Conservation (phyloP, 495 filamentous ascomycete species). For the Elaphomyces granulatus region DNA sequence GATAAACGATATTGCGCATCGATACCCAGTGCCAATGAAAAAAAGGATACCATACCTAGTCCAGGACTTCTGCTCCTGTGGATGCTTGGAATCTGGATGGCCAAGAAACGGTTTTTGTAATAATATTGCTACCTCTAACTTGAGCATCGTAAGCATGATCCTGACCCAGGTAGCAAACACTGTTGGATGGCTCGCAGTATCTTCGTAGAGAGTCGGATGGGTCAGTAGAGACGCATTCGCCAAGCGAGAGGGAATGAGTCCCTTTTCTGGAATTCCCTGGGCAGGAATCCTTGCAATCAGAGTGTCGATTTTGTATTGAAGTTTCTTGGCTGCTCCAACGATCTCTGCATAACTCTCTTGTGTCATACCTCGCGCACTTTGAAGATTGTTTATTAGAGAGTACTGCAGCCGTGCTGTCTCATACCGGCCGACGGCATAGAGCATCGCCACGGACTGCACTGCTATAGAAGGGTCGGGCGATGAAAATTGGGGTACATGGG, state of each 20-base stretch:
- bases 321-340: background rate
- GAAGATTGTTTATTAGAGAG: background rate
- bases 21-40: too few species aligned
- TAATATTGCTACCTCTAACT: constrained; percentile 1
- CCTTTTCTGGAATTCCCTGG: background rate
- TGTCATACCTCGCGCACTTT: background rate
- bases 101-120: constrained; percentile 2
- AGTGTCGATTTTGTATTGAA: constrained; percentile 2
- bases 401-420: constrained; percentile 1
- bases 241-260: constrained; percentile 1
- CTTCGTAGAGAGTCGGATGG: constrained; percentile 2
- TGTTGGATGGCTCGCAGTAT: background rate
- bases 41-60: constrained; percentile 3
- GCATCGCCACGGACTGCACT: constrained; percentile 1
- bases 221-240: background rate
- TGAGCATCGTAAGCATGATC: constrained; percentile 3
- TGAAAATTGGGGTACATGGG: background rate
- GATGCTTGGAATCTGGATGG: background rate
- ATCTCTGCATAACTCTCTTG: background rate
- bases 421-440: constrained; percentile 3
- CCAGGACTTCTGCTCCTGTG: constrained; percentile 1
- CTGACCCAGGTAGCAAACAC: background rate
- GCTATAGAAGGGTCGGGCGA: background rate
- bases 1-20: too few species aligned
- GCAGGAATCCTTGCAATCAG: constrained; percentile 1